These are phyloP conservation scores for Penicillium sp. DNA, from an alignment of 2,329 filamentous ascomycete genomes.

Conservation along the genomic window DNA sequence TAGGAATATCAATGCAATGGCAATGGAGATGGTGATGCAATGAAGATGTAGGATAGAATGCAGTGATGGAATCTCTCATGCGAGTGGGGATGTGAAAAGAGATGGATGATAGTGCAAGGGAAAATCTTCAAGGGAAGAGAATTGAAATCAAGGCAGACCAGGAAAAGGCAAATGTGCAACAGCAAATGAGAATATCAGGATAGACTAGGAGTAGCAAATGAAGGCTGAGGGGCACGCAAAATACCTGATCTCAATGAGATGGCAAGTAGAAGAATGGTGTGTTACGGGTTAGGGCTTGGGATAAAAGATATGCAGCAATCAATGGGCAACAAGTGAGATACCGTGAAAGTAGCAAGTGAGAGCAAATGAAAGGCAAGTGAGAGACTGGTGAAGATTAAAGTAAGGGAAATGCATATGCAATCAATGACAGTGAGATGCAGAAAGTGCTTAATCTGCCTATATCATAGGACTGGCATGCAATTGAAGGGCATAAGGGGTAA, in stretches of 20 bases:
- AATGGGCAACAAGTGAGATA: neutral
- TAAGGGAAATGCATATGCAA: neutral
- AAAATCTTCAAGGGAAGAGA: neutral
- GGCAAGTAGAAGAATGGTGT: neutral
- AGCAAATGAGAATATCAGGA: neutral
- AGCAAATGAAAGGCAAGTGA: neutral
- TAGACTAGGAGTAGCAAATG: neutral
- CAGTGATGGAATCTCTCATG: neutral
- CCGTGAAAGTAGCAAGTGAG: neutral
- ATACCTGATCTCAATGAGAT: neutral
- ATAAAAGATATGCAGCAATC: neutral
- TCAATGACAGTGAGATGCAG: neutral
- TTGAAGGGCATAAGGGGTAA: neutral
- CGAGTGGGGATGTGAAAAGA: neutral
- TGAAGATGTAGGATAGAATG: neutral
- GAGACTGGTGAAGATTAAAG: neutral
- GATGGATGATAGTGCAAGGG: neutral
- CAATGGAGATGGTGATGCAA: neutral
- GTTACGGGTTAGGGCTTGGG: neutral
- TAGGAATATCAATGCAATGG: neutral
- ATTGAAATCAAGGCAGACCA: neutral
- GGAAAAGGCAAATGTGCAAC: neutral
- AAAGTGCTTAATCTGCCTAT: neutral
- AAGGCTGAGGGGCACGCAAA: neutral
- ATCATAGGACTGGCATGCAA: neutral